Base-by-base conservation (phyloP, 352 stramenopile species). In the Phytophthora melonis region DNA sequence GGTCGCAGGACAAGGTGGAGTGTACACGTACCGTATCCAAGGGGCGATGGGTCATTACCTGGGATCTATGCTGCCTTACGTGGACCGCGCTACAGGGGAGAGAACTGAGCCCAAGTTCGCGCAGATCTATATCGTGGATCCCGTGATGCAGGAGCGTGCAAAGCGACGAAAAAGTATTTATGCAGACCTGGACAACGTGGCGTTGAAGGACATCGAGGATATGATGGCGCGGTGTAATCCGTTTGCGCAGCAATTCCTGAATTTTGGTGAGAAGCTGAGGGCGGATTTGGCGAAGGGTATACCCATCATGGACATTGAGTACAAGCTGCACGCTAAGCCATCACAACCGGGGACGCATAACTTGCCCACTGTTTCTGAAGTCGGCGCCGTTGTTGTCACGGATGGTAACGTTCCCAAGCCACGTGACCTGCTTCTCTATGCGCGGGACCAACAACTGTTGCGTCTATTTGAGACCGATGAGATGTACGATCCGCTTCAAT, bases 171-270 rank as follows among this genome's bases (percentile, higher is more conserved):
- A 25, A 32, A 6, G 23, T 11, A 56, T 73, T 23, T 57, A 66
- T 11, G 5, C 19, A 2, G 65, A 53, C 14, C n/a, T 66, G n/a
- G 55, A 59, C 30, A 16, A 7, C 27, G 30, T 60, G 23, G 21
- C 57, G 2, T 27, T 71, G 8, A 6, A 18, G 27, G 47, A 59
- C 16, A 63, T 71, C 13, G 64, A 71, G 34, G 2, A 27, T 5
- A 65, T 71, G 64, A 61, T 61, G 64, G 5, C 7, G 19, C 13
- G 49, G 52, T 39, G 94, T 14, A 73, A 64, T 30, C 58, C 25
- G 13, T 68, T 59, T 41, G 53, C 53, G 1, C 18, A 61, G 41
- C 39, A 64, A 18, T 58, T 58, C 57, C 25, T 66, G 0, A 54
- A 13, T 3, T 60, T 55, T 53, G 47, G 57, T 1, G 47, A 72